Evolutionary conservation across 1,284 basidiomycete genomes (phyloP).

Genomic region (Sanghuangporus sanghuang): DNA sequence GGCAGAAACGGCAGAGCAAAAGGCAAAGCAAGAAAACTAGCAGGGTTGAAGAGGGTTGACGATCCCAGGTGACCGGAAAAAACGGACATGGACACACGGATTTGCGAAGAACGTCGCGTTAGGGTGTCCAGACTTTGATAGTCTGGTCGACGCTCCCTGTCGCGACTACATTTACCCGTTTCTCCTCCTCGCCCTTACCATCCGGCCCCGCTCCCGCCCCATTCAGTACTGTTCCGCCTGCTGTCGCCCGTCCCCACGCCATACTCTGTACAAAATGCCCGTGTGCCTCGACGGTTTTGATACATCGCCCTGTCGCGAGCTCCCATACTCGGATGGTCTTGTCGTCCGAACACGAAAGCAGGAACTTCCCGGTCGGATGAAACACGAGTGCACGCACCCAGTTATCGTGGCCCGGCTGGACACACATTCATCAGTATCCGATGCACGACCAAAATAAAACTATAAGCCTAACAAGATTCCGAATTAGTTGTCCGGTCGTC

Average conservation of each 20-base stretch:
- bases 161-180: conserved; percentile 60
- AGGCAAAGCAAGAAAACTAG: conserved; percentile 12
- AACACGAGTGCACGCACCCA: conserved; percentile 68
- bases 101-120: neutral
- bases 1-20: neutral
- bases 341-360: conserved; percentile 74
- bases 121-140: conserved; percentile 26
- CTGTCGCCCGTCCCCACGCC: conserved; percentile 55
- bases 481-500: conserved; percentile 59
- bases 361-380: conserved; percentile 67
- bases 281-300: conserved; percentile 68
- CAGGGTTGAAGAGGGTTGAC: neutral
- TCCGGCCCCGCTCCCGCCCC: conserved; percentile 28
- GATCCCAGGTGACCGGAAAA: neutral
- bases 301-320: conserved; percentile 58
- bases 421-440: neutral
- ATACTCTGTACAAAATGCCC: conserved; percentile 64
- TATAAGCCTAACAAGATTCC: conserved; percentile 45
- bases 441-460: neutral
- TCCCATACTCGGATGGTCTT: conserved; percentile 78
- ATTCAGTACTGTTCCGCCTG: conserved; percentile 37
- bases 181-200: conserved; percentile 29
- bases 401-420: conserved; percentile 58
- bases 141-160: conserved; percentile 61
- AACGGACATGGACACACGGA: neutral